Evolutionary conservation across 1,139 yeast species (phyloP).

Genomic region (Suhomyces anneliseae): DNA sequence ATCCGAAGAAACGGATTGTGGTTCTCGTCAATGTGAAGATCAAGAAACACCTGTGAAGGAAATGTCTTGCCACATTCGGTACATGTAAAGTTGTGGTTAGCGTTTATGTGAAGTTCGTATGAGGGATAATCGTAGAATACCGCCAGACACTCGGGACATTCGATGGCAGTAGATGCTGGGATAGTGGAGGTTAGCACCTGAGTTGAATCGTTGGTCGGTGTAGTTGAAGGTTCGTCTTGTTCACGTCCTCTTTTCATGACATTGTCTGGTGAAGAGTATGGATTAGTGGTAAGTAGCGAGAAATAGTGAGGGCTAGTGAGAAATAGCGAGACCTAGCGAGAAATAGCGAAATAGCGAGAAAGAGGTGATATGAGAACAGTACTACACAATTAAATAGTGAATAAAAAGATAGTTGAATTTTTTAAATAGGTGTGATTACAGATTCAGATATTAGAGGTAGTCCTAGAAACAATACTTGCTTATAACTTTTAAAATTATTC

Average conservation of each 20-base stretch:
- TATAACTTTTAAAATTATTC: too few relatives aligned
- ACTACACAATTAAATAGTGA: too few relatives aligned
- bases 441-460: too few relatives aligned
- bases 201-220: too few relatives aligned
- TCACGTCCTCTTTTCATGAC: neutral
- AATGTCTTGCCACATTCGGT: slow-evolving; percentile 41
- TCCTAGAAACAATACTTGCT: too few relatives aligned
- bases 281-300: too few relatives aligned
- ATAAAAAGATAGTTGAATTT: too few relatives aligned
- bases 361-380: too few relatives aligned
- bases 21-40: slow-evolving; percentile 51
- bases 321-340: too few relatives aligned
- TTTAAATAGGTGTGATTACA: too few relatives aligned
- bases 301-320: too few relatives aligned
- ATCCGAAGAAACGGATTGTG: slow-evolving; percentile 52
- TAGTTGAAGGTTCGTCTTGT: neutral
- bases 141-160: slow-evolving; percentile 4
- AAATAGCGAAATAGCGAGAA: too few relatives aligned
- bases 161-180: neutral
- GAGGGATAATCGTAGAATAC: slow-evolving; percentile 5
- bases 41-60: slow-evolving; percentile 39
- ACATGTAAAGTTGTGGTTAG: slow-evolving; percentile 28
- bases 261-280: neutral
- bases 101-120: slow-evolving; percentile 9
- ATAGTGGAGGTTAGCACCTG: neutral